phyloP scores from a whole-genome alignment of 805 yeast species.

The Cyberlindnera xylosilytica region DNA sequence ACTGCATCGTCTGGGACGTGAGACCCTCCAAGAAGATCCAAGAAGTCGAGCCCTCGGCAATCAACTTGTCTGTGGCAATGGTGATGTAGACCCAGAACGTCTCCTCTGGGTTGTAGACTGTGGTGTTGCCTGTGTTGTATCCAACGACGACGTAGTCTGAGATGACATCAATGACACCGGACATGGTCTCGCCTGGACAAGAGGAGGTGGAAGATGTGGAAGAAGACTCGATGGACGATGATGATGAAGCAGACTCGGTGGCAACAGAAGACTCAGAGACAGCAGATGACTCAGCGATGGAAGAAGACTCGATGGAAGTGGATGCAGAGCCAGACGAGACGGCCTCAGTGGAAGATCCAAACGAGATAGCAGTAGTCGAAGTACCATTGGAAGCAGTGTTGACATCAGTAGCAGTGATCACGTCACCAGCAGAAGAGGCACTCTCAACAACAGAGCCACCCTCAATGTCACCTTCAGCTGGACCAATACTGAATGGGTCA shows the following conservation, averaged over 20 bases:
- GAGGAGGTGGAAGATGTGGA: too few species aligned
- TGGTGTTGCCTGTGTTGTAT: neutral
- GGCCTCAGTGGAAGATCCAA: neutral
- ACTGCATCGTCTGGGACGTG: neutral
- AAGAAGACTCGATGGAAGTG: neutral
- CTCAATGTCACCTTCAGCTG: neutral
- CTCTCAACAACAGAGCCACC: slow-evolving; percentile 1
- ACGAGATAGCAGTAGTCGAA: slow-evolving; percentile 1
- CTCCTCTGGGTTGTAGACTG: neutral
- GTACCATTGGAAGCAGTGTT: neutral
- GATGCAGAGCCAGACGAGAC: neutral
- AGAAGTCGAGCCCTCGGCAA: neutral
- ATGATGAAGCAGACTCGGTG: too few species aligned
- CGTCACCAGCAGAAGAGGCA: neutral
- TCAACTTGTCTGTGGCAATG: neutral
- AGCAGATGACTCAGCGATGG: neutral
- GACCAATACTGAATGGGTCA: slow-evolving; percentile 7
- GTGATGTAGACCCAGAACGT: neutral
- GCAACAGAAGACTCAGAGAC: too few species aligned
- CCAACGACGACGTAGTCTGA: neutral
- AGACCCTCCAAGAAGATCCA: neutral
- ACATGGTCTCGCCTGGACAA: too few species aligned
- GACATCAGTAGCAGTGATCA: neutral
- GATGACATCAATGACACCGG: neutral
- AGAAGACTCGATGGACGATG: too few species aligned